Percentiles rank a stretch among this genome's conserved stretches.
phyloP scores from a whole-genome alignment of 805 yeast genomes.

The Monosporozyma siamensis region DNA sequence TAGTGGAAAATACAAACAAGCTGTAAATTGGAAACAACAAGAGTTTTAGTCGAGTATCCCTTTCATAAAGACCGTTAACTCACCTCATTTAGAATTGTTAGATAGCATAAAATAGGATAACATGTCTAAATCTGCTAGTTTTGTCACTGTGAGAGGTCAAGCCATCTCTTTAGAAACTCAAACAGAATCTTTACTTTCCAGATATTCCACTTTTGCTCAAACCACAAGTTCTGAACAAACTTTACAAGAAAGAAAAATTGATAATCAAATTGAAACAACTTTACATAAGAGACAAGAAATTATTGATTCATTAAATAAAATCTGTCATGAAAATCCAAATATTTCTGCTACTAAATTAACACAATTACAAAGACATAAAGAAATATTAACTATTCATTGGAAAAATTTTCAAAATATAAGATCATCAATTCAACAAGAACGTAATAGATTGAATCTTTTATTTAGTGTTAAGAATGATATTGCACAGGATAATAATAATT shows the following conservation, averaged over 20 bases:
- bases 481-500: constrained; percentile 45
- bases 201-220: constrained; percentile 46
- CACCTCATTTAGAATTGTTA: no score
- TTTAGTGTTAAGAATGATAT: constrained; percentile 74
- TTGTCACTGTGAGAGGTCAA: constrained; percentile 59
- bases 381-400: constrained; percentile 61
- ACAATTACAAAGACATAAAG: constrained; percentile 77
- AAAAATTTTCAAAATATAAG: constrained; percentile 52
- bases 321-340: constrained; percentile 46
- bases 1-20: no score
- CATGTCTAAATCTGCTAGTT: constrained; percentile 30
- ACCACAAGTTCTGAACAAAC: constrained; percentile 41
- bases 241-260: constrained; percentile 39
- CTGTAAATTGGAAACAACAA: no score
- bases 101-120: no score
- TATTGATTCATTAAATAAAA: constrained; percentile 41
- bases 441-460: constrained; percentile 65
- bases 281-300: constrained; percentile 47
- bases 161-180: constrained; percentile 63
- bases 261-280: constrained; percentile 40
- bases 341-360: constrained; percentile 67
- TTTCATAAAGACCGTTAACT: no score
- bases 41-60: no score
- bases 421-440: constrained; percentile 54
- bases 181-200: constrained; percentile 44